Evolutionary conservation across 139 green algal genomes (phyloP), one percentile per base, ranked within the genome.

Genomic region (Volvox africanus): DNA sequence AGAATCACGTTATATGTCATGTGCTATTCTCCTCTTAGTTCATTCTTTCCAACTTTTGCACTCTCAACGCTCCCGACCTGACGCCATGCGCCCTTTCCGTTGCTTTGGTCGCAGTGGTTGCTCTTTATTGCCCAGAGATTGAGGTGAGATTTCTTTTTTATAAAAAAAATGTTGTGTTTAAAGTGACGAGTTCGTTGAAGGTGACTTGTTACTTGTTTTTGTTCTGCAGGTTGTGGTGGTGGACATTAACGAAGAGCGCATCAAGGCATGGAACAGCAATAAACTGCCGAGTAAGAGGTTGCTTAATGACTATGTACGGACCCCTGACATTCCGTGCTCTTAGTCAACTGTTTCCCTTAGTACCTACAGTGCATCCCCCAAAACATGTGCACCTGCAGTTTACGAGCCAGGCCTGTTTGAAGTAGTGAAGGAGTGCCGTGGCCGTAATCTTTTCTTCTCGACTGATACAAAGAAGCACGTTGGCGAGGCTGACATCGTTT

Each of bases 321-420:
- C n/a, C 44, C 44, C 44, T 5, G 44, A 55, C 44, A 55, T 55
- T 55, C 9, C 44, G 5, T 55, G 44, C 44, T 9, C 44, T 55
- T 55, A 55, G 44, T 55, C 44, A 55, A 55, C 44, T 55, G 44
- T 55, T 55, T 55, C 44, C 44, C 9, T 14, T 55, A 55, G 9
- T 14, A n/a, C n/a, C n/a, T n/a, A 55, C 9, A 55, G 44, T 55
- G 44, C 9, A 55, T 55, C 9, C 9, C 44, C 44, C 44, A 5
- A 55, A 55, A 5, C 44, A 55, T 9, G 5, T 55, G 44, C 9
- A 55, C 44, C 44, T 55, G 44, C 44, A 55, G 44, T 99, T 92
- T 99, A 99, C 88, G 98, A 99, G 94, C 98, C 98, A 9, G 98
- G 98, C 28, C 96, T 99, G 3, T 85, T 97, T 1, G 98, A 99